A percentile compares a stretch with the other conserved stretches of the same genome.
Conservation (phyloP, 306 rosid genomes). For the Geum urbanum region DNA sequence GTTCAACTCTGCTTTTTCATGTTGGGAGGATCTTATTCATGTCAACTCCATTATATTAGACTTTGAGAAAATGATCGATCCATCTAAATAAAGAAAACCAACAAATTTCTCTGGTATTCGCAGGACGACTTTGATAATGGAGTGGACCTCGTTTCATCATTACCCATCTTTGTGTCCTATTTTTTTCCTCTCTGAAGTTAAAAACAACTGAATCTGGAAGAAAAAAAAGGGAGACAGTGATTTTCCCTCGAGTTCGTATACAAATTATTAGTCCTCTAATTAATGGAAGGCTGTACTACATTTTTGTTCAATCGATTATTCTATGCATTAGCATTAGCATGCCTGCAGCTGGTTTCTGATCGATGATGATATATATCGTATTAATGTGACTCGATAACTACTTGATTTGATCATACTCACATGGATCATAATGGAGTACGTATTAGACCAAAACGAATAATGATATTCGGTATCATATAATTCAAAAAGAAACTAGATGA, state of each 20-base stretch:
- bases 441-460: not conserved
- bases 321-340: not conserved
- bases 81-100: not conserved
- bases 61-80: not conserved
- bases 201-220: not conserved
- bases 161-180: not conserved
- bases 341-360: slow-evolving; percentile 9
- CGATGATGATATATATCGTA: not conserved
- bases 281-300: not conserved
- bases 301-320: not conserved
- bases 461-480: not conserved
- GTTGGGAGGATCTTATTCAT: not conserved
- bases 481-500: not conserved
- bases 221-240: too few species aligned
- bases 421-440: slow-evolving; percentile 6
- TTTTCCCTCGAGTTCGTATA: not conserved
- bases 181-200: not conserved
- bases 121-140: not conserved
- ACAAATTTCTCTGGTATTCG: not conserved
- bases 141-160: not conserved
- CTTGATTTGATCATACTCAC: slow-evolving; percentile 28
- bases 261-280: not conserved
- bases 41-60: not conserved
- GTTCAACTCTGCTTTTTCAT: not conserved
- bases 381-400: slow-evolving; percentile 24